Evolutionary conservation across 2,329 filamentous ascomycete species (phyloP), one percentile per base, ranked within the genome.

Genomic region (Ciborinia camelliae): DNA sequence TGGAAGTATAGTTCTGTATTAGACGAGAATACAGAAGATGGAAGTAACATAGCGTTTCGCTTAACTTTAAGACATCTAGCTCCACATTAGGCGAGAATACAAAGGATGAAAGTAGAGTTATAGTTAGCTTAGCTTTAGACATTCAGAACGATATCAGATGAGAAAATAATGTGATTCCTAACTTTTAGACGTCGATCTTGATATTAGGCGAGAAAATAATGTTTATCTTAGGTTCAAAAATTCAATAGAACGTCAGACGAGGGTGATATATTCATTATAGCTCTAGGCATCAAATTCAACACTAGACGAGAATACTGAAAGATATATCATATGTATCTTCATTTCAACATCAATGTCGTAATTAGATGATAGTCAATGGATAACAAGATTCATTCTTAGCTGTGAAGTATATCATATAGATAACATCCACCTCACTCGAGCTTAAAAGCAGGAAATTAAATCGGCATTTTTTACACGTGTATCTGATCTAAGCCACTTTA

Each of bases 261-360:
- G 20, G 20, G 1, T 18, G 30, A 35, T 6, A 35, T 23, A 20
- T 14, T 23, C 1, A 4, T 15, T 12, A 23, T 23, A 23, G 50
- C n/a, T 53, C 32, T 53, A 18, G n/a, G 32, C 12, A 26, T 26
- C n/a, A 14, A 6, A 26, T 23, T 23, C 9, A 4, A 12, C 37
- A 26, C 37, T 37, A 53, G 51, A 35, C 32, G 51, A 53, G 51
- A 37, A 37, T 23, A 8, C 0, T n/a, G n/a, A n/a, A n/a, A 1
- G 7, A 2, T 12, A 15, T 15, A 15, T 0, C 1, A 32, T 15
- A 8, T 28, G 23, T 0, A 23, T 37, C 2, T 8, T 18, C 6
- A 5, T 37, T 4, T 2, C 5, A 6, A 35, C 2, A 15, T 14
- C 20, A 0, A 14, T 14, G 23, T 1, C 30, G 12, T 12, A 37